Percentiles rank a stretch among this genome's conserved stretches.
These are phyloP conservation scores for Malbranchea cinnamomea DNA, from an alignment of 2,329 filamentous ascomycete species.

Conservation along the genomic window DNA sequence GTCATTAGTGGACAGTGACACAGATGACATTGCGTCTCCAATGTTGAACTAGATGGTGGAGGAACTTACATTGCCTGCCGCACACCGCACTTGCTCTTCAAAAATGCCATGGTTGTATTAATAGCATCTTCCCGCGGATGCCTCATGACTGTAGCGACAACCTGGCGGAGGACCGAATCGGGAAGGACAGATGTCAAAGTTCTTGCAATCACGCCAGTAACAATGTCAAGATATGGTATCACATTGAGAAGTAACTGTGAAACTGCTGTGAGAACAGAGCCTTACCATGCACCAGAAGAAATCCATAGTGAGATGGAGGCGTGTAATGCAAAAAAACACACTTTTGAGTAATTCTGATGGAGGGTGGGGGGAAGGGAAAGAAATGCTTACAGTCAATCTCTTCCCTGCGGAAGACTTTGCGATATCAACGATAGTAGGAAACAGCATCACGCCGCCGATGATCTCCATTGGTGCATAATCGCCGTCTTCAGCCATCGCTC, in stretches of 20 bases:
- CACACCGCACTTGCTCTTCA: conserved; percentile 35
- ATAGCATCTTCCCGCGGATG: conserved; percentile 27
- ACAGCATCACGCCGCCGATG: conserved; percentile 47
- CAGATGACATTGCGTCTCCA: neutral
- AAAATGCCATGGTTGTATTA: conserved; percentile 34
- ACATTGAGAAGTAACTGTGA: conserved; percentile 17
- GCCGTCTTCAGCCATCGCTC: neutral
- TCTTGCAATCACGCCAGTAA: conserved; percentile 25
- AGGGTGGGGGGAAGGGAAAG: neutral
- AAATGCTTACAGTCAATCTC: conserved; percentile 29
- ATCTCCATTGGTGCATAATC: conserved; percentile 20
- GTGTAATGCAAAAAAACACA: neutral
- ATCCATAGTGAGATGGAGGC: neutral
- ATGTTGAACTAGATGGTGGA: conserved; percentile 2
- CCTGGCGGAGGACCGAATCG: conserved; percentile 19
- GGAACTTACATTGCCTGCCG: conserved; percentile 36
- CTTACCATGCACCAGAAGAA: neutral
- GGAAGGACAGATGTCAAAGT: conserved; percentile 31
- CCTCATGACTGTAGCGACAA: conserved; percentile 30
- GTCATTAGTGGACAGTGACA: neutral
- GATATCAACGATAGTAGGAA: conserved; percentile 62
- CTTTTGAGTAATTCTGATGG: neutral
- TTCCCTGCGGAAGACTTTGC: conserved; percentile 45
- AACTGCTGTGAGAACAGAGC: neutral
- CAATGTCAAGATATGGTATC: conserved; percentile 24